phyloP scores from a whole-genome alignment of 306 rosid species.

The Acacia crassicarpa region DNA sequence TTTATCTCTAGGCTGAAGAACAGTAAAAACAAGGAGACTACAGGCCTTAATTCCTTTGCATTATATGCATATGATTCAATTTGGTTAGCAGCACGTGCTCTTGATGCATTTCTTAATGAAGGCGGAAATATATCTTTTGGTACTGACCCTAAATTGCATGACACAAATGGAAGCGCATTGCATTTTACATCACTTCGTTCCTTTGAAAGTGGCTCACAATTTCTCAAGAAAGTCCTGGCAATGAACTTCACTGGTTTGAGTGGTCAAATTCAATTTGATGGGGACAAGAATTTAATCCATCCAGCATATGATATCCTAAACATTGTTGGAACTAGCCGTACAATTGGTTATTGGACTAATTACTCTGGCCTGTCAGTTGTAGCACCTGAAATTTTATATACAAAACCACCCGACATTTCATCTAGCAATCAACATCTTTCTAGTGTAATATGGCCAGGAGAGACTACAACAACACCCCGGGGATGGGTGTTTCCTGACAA shows the following conservation, averaged over 20 bases:
- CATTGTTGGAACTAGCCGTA: slow-evolving; percentile 62
- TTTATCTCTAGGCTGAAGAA: slow-evolving; percentile 48
- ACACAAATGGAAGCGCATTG: slow-evolving; percentile 54
- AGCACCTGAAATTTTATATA: slow-evolving; percentile 58
- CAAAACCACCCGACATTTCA: slow-evolving; percentile 37
- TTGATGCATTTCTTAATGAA: slow-evolving; percentile 57
- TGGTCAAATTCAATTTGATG: slow-evolving; percentile 67
- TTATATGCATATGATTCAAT: slow-evolving; percentile 82
- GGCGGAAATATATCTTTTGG: slow-evolving; percentile 76
- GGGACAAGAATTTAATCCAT: slow-evolving; percentile 51
- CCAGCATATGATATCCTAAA: slow-evolving; percentile 84
- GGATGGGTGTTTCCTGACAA: slow-evolving; percentile 97
- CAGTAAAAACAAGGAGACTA: slow-evolving; percentile 42
- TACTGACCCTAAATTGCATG: slow-evolving; percentile 61
- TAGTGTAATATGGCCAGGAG: slow-evolving; percentile 89
- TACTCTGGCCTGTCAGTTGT: slow-evolving; percentile 58
- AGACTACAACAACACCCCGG: slow-evolving; percentile 44
- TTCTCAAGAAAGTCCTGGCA: slow-evolving; percentile 53
- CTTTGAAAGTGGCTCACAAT: slow-evolving; percentile 61
- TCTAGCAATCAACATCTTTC: slow-evolving; percentile 44
- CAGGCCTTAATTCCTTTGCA: slow-evolving; percentile 77
- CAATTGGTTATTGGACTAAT: slow-evolving; percentile 82
- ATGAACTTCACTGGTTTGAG: slow-evolving; percentile 72
- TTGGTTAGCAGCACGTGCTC: slow-evolving; percentile 85
- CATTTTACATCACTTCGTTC: slow-evolving; percentile 53